phyloP scores from a whole-genome alignment of 2,329 filamentous ascomycete genomes.

The Ilyonectria sp. region DNA sequence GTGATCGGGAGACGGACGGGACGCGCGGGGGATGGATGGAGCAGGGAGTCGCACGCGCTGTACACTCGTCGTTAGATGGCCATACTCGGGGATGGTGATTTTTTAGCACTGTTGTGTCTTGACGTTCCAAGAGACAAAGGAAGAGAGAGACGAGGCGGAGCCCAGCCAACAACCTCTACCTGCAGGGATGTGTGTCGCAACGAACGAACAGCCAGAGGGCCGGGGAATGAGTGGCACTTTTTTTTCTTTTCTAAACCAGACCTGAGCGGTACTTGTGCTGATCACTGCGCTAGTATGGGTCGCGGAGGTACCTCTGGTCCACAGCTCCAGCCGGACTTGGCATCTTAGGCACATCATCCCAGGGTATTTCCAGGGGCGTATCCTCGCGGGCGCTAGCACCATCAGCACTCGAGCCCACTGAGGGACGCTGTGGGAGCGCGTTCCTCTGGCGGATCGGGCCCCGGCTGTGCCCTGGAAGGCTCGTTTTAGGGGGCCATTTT shows the following conservation, averaged over 20 bases:
- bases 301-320: slow-evolving; percentile 10
- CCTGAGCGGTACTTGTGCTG: slow-evolving; percentile 17
- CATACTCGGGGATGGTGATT: slow-evolving; percentile 29
- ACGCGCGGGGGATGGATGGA: slow-evolving; percentile 23
- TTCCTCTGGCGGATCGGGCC: neutral
- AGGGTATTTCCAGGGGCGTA: slow-evolving; percentile 25
- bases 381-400: slow-evolving; percentile 16
- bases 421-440: slow-evolving; percentile 4
- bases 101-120: slow-evolving; percentile 28
- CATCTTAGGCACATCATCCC: slow-evolving; percentile 23
- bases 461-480: neutral
- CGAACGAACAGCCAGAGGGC: slow-evolving; percentile 15
- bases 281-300: slow-evolving; percentile 9
- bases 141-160: slow-evolving; percentile 31
- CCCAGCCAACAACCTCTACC: slow-evolving; percentile 24
- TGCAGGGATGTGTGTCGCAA: slow-evolving; percentile 34
- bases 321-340: slow-evolving; percentile 7
- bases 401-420: slow-evolving; percentile 7
- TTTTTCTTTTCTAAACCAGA: slow-evolving; percentile 13
- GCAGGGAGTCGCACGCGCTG: slow-evolving; percentile 32
- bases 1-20: slow-evolving; percentile 24
- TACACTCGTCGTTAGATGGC: slow-evolving; percentile 33
- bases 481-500: neutral
- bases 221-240: slow-evolving; percentile 21
- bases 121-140: slow-evolving; percentile 32